Base-by-base conservation (phyloP, 164 flowering plant species). In the grape (Vitis vinifera) region DNA sequence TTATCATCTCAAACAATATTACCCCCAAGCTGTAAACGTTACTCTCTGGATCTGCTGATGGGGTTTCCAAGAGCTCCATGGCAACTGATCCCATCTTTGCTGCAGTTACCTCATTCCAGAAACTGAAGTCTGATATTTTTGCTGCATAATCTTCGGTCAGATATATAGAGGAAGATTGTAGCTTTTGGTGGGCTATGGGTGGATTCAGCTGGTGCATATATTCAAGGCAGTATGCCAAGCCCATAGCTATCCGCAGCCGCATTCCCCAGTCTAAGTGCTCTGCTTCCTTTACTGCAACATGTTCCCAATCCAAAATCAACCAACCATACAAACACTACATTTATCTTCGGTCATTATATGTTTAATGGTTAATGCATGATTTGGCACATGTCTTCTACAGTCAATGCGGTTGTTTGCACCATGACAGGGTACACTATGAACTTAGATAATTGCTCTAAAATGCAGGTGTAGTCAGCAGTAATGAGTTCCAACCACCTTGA, bases 61-160 rank as follows among this genome's bases (percentile, higher is more conserved):
- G 58, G 1, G 71, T 23, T 52, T 78, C 82, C 30, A 73, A 10
- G 47, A 74, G 83, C 59, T 80, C 76, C 31, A 37, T 51, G 56
- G 71, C 58, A 1, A 77, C 68, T 17, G 86, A 75, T 50, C 81
- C 81, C 58, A 65, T 78, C 71, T 80, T 82, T 50, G 79, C 59
- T 10, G 82, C 79, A 29, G 74, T 58, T 62, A 57, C 68, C 51
- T 83, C 77, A 30, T 77, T 81, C 84, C 82, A 85, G 68, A 83
- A 80, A 69, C 81, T 75, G 68, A 85, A 81, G 72, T 91, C 89
- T 19, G 93, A 84, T 61, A 90, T 59, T 76, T 92, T 92, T 52
- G 93, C 93, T 29, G 94, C 97, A 74, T 87, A 89, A 74, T 91
- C 97, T 78, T 91, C 94, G 27, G 94, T 84, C 15, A 90, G 84